Percentiles rank a stretch among this genome's conserved stretches.
These are phyloP conservation scores for Cyclospora cayetanensis DNA, from an alignment of 169 alveolate genomes.

Conservation along the genomic window DNA sequence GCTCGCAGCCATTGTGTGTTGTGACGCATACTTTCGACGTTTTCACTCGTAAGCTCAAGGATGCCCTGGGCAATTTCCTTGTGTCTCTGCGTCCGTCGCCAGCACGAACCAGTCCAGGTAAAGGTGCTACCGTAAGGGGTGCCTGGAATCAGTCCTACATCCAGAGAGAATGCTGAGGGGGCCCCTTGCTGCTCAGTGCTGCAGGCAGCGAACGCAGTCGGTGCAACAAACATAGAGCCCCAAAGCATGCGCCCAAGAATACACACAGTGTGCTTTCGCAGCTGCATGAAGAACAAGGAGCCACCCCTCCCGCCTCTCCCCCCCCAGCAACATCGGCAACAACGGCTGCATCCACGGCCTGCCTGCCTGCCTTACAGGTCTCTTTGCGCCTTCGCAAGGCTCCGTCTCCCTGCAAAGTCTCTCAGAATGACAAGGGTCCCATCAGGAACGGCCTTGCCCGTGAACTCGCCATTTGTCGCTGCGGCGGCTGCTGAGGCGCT, in stretches of 20 bases:
- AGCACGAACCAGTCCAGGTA: not conserved
- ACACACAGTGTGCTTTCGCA: no score
- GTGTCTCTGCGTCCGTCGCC: not conserved
- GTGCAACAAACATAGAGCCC: not conserved
- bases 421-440: slow-evolving; percentile 1
- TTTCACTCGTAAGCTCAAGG: not conserved
- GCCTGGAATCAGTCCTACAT: not conserved
- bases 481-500: slow-evolving; percentile 39
- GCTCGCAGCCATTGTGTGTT: no score
- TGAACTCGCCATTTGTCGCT: not conserved
- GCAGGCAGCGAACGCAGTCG: not conserved
- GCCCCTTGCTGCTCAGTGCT: slow-evolving; percentile 2
- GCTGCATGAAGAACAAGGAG: no score
- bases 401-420: not conserved
- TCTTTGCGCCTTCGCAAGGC: not conserved
- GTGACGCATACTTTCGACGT: no score
- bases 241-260: not conserved
- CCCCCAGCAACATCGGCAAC: not conserved
- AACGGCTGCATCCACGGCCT: slow-evolving; percentile 7
- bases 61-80: not conserved
- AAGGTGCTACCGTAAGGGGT: slow-evolving; percentile 9
- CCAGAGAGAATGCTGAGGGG: not conserved
- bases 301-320: not conserved
- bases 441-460: not conserved
- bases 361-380: not conserved